These are phyloP conservation scores for Pythium biforme DNA, from an alignment of 352 stramenopile species.

Conservation along the genomic window DNA sequence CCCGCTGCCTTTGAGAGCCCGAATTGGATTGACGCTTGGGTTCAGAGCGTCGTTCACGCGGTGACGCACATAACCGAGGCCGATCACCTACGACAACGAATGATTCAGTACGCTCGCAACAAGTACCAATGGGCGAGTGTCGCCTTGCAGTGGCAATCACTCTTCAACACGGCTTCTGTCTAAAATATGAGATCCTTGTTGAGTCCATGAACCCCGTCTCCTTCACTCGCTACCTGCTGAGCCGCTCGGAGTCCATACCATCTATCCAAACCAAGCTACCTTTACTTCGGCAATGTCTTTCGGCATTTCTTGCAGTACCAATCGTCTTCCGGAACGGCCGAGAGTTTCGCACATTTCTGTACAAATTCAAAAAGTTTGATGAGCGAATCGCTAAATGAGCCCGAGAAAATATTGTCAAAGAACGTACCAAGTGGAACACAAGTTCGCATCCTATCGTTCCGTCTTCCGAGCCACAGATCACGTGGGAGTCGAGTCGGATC, in stretches of 20 bases:
- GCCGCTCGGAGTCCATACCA: not conserved
- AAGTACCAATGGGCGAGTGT: constrained; percentile 60
- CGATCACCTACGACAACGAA: constrained; percentile 34
- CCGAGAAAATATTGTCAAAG: not conserved
- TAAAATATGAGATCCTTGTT: constrained; percentile 23
- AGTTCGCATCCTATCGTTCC: constrained; percentile 82
- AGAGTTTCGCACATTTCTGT: constrained; percentile 88
- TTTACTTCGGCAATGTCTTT: constrained; percentile 35
- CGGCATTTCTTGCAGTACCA: constrained; percentile 88
- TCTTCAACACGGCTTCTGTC: constrained; percentile 29
- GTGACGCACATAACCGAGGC: constrained; percentile 32
- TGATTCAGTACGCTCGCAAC: constrained; percentile 56
- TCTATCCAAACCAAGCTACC: no score
- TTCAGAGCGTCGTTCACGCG: constrained; percentile 46
- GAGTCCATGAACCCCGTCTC: not conserved
- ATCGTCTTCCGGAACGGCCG: constrained; percentile 75
- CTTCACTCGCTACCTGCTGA: not conserved
- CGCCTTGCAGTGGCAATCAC: constrained; percentile 48
- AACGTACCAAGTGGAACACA: constrained; percentile 85
- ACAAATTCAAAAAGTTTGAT: constrained; percentile 2
- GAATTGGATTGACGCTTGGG: constrained; percentile 52
- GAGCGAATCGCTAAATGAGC: not conserved
- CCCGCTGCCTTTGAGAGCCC: constrained; percentile 27
- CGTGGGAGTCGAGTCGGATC: constrained; percentile 86
- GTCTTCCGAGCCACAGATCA: constrained; percentile 89